phyloP scores from a whole-genome alignment of 1,284 basidiomycete genomes.

The Psilocybe mexicana region DNA sequence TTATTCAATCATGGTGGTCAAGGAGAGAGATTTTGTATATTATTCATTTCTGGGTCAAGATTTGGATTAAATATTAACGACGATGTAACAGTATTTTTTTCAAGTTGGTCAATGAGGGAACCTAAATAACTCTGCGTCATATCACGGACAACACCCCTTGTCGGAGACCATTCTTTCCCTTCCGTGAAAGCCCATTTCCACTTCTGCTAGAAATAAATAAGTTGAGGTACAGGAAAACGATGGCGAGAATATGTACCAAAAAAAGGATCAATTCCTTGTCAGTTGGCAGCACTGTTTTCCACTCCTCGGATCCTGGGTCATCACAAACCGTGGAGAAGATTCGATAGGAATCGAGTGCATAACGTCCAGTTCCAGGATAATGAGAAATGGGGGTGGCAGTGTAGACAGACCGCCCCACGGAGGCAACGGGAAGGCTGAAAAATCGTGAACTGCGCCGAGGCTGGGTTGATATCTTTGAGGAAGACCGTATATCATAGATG shows the following conservation, averaged over 20 bases:
- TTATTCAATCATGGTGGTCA: not conserved
- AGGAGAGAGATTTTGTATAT: not conserved
- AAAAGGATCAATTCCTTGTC: conserved; percentile 66
- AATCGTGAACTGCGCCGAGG: conserved; percentile 13
- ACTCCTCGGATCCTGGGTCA: conserved; percentile 40
- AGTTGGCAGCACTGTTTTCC: conserved; percentile 55
- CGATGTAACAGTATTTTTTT: conserved; percentile 5
- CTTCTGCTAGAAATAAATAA: conserved; percentile 34
- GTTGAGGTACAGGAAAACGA: not conserved
- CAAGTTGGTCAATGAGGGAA: conserved; percentile 37
- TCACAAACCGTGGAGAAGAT: conserved; percentile 51
- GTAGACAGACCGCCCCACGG: conserved; percentile 30
- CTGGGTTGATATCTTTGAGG: conserved; percentile 18
- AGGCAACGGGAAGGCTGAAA: conserved; percentile 8
- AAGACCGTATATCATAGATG: conserved; percentile 31
- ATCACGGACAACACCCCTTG: conserved; percentile 37
- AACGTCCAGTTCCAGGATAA: conserved; percentile 58
- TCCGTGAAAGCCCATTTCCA: conserved; percentile 65
- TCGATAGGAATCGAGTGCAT: conserved; percentile 68
- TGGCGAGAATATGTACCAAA: conserved; percentile 40
- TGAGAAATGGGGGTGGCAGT: conserved; percentile 50
- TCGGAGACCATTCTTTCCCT: conserved; percentile 49
- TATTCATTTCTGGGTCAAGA: not conserved
- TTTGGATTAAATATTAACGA: not conserved
- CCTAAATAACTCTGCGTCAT: conserved; percentile 37